Conservation (phyloP, 2,329 filamentous ascomycete species). For the Fusarium penzigii region DNA sequence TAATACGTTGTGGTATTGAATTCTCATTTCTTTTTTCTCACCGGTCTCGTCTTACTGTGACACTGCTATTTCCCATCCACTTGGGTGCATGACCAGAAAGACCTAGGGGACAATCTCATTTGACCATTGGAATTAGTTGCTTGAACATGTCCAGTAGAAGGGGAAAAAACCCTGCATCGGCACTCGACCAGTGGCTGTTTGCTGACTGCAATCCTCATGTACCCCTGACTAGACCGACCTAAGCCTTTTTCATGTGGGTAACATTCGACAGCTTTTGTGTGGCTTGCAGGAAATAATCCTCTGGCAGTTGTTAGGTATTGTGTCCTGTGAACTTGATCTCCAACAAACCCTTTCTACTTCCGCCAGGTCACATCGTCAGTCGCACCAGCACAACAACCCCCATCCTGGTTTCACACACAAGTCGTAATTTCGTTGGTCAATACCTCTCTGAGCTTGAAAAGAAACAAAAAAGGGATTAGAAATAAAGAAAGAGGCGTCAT, state of each 20-base stretch:
- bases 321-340: background rate
- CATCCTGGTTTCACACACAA: background rate
- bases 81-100: too few species aligned
- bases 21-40: too few species aligned
- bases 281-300: background rate
- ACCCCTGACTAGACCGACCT: background rate
- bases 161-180: background rate
- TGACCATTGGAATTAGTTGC: too few species aligned
- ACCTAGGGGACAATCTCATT: too few species aligned
- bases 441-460: background rate
- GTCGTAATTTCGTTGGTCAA: too few species aligned
- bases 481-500: slow-evolving; percentile 1
- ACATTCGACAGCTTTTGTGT: background rate
- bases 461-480: background rate
- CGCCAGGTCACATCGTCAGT: background rate
- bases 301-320: background rate
- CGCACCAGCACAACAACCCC: background rate
- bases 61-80: too few species aligned
- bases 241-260: background rate
- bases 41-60: too few species aligned
- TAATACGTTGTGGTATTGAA: too few species aligned
- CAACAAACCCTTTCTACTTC: background rate
- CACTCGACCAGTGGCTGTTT: too few species aligned
- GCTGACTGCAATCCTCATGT: background rate
- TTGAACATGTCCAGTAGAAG: background rate